Percentiles rank a stretch among this genome's conserved stretches.
These are phyloP conservation scores for Aspergillus sojae DNA, from an alignment of 2,329 filamentous ascomycete species.

Conservation along the genomic window DNA sequence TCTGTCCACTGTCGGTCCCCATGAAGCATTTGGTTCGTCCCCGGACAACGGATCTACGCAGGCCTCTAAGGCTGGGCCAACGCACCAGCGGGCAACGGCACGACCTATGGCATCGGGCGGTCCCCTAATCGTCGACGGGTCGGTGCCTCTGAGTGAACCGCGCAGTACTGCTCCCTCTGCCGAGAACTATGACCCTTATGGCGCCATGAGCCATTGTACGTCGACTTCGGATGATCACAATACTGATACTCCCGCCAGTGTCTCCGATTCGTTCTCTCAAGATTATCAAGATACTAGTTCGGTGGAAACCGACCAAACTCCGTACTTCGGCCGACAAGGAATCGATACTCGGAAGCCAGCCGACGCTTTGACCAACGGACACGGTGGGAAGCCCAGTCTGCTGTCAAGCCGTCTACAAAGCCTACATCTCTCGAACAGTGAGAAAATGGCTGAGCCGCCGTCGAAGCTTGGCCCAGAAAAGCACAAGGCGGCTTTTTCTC, in stretches of 20 bases:
- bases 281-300: constrained; percentile 41
- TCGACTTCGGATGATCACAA: constrained; percentile 44
- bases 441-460: constrained; percentile 30
- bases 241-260: constrained; percentile 40
- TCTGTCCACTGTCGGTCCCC: constrained; percentile 27
- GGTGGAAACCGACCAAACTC: constrained; percentile 38
- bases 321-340: constrained; percentile 29
- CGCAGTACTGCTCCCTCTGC: constrained; percentile 32
- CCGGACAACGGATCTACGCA: constrained; percentile 28
- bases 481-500: constrained; percentile 21
- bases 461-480: constrained; percentile 30
- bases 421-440: constrained; percentile 39
- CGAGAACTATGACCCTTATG: constrained; percentile 41
- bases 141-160: constrained; percentile 43
- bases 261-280: constrained; percentile 42
- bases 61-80: constrained; percentile 21
- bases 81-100: constrained; percentile 28
- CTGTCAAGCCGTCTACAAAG: constrained; percentile 43
- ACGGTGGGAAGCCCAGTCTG: constrained; percentile 33
- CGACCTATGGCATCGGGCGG: constrained; percentile 36
- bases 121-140: constrained; percentile 52
- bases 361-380: constrained; percentile 27
- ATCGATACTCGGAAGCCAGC: constrained; percentile 26
- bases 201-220: constrained; percentile 41
- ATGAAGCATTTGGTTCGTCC: constrained; percentile 26